Percentiles rank a stretch among this genome's conserved stretches.
phyloP scores from a whole-genome alignment of 2,329 filamentous ascomycete genomes.

The Hymenoscyphus occultus region DNA sequence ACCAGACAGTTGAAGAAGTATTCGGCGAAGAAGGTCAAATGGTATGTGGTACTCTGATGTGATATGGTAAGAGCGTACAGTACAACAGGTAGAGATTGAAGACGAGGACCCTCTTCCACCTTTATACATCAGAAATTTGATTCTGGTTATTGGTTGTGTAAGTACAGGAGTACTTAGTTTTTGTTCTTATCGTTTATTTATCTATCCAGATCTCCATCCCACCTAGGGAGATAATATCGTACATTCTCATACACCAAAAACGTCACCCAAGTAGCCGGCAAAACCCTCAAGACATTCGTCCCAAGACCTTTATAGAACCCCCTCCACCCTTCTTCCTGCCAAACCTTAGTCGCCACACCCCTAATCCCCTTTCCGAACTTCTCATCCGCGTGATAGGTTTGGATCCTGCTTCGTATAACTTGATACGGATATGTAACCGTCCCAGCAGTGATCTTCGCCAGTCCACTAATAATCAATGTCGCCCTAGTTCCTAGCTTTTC shows the following conservation, averaged over 20 bases:
- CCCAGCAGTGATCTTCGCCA: conserved; percentile 85
- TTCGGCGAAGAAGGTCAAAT: too few species aligned
- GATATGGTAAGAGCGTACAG: too few species aligned
- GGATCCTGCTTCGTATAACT: conserved; percentile 81
- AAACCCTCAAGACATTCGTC: conserved; percentile 83
- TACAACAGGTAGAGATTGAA: too few species aligned
- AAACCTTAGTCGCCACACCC: conserved; percentile 73
- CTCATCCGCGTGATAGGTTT: conserved; percentile 79
- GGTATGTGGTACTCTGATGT: too few species aligned
- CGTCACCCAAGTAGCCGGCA: conserved; percentile 94
- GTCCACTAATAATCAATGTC: conserved; percentile 75
- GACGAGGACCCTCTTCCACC: too few species aligned
- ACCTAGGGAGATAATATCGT: conserved; percentile 62
- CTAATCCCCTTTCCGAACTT: conserved; percentile 67
- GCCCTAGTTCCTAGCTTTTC: conserved; percentile 41
- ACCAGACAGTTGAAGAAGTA: too few species aligned
- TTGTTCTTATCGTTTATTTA: not conserved
- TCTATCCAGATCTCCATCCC: conserved; percentile 11
- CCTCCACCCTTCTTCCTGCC: conserved; percentile 70
- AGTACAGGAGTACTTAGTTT: not conserved
- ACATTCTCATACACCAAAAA: conserved; percentile 97
- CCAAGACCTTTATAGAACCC: conserved; percentile 92
- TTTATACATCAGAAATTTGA: not conserved
- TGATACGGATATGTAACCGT: conserved; percentile 92
- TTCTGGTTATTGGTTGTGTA: not conserved